phyloP scores from a whole-genome alignment of 2,329 filamentous ascomycete genomes.

The Penicillium palitans region DNA sequence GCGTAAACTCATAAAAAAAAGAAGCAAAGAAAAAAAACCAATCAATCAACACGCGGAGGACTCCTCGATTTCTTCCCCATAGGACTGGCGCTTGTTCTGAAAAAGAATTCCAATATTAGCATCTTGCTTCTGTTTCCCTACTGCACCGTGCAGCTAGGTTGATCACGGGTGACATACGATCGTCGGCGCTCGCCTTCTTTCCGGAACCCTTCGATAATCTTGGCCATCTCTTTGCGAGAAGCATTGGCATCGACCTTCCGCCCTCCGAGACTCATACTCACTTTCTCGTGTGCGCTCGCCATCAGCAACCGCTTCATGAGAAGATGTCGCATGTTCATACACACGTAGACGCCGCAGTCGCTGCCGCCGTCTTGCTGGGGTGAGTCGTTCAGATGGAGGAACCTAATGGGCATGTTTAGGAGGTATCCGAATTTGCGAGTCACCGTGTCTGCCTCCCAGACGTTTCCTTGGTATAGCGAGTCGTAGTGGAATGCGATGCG shows the following conservation, averaged over 20 bases:
- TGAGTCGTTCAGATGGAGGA: constrained; percentile 78
- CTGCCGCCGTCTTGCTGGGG: constrained; percentile 90
- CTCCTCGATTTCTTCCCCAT: constrained; percentile 29
- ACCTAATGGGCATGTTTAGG: constrained; percentile 65
- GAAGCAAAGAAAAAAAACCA: not conserved
- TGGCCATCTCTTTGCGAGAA: constrained; percentile 85
- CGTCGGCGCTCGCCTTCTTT: constrained; percentile 83
- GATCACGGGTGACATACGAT: constrained; percentile 60
- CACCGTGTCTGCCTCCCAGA: constrained; percentile 68
- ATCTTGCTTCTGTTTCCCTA: not conserved
- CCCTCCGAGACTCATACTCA: constrained; percentile 89
- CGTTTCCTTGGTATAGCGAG: constrained; percentile 74
- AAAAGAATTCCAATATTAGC: not conserved
- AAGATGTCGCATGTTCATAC: constrained; percentile 91
- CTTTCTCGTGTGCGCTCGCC: constrained; percentile 78
- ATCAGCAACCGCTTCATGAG: constrained; percentile 78
- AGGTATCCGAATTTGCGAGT: constrained; percentile 69
- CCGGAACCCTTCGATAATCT: constrained; percentile 80
- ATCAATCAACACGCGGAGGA: constrained; percentile 27
- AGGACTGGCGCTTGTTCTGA: constrained; percentile 23
- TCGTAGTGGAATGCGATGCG: constrained; percentile 97
- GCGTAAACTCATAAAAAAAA: constrained; percentile 16
- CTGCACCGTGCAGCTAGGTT: not conserved
- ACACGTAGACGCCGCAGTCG: constrained; percentile 96
- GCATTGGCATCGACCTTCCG: constrained; percentile 78